Evolutionary conservation across 768 basidiomycete genomes (phyloP).

Genomic region (Hypholoma fasciculare): DNA sequence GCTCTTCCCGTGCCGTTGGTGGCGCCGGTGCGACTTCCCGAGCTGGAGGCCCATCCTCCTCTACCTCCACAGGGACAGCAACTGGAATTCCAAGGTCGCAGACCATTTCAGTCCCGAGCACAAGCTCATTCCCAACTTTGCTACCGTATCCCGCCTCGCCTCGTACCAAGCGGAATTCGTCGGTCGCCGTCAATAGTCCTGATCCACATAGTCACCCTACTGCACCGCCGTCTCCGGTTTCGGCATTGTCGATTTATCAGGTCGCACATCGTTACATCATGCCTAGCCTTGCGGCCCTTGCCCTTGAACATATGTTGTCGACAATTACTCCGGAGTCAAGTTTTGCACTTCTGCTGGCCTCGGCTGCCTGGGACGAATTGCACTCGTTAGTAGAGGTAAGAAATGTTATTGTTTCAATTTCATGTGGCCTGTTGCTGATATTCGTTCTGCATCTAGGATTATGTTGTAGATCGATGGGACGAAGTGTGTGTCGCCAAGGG

Average conservation of each 20-base stretch:
- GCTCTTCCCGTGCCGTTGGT: too few species aligned
- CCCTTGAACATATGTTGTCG: constrained; percentile 71
- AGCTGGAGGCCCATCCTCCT: constrained; percentile 11
- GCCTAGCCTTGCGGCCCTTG: constrained; percentile 62
- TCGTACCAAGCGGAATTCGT: too few species aligned
- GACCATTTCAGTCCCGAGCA: constrained; percentile 38
- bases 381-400: constrained; percentile 59
- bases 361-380: constrained; percentile 65
- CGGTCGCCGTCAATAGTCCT: constrained; percentile 24
- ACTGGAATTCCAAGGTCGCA: constrained; percentile 37
- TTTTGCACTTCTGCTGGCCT: constrained; percentile 71
- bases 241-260: constrained; percentile 74
- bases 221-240: constrained; percentile 60
- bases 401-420: constrained; percentile 10
- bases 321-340: constrained; percentile 66
- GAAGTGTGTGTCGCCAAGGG: constrained; percentile 62
- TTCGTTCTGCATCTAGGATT: constrained; percentile 46
- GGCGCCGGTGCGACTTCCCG: too few species aligned
- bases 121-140: constrained; percentile 31
- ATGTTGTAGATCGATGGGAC: constrained; percentile 76
- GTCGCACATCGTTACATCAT: constrained; percentile 76
- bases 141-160: constrained; percentile 51
- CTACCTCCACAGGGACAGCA: constrained; percentile 1
- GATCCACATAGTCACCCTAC: constrained; percentile 79
- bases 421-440: not conserved